Evolutionary conservation across 495 filamentous ascomycete genomes (phyloP).

Genomic region (Xylaria grammica): DNA sequence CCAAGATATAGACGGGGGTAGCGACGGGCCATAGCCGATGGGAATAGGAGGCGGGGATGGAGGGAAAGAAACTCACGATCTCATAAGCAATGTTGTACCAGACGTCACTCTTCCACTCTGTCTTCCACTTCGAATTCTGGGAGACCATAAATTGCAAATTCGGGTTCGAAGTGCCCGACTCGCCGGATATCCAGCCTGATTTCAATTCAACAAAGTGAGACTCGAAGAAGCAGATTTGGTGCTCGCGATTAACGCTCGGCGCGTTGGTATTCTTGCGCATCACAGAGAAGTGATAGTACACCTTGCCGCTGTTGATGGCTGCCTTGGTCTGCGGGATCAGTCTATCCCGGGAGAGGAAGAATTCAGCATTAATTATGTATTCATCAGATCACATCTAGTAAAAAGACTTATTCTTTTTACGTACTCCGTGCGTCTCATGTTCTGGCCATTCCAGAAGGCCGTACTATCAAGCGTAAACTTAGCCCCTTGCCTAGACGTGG

Average conservation of each 20-base stretch:
- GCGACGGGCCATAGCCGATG: background rate
- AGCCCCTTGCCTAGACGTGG: constrained; percentile 64
- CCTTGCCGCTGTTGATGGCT: constrained; percentile 63
- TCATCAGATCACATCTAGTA: too few species aligned
- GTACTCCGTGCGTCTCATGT: constrained; percentile 58
- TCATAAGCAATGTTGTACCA: constrained; percentile 78
- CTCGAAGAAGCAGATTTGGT: constrained; percentile 79
- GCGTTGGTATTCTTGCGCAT: constrained; percentile 63
- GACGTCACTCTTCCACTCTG: constrained; percentile 56
- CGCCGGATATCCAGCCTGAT: constrained; percentile 68
- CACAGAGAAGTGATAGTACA: constrained; percentile 75
- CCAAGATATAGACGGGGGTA: background rate
- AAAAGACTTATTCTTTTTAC: background rate
- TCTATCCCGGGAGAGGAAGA: background rate
- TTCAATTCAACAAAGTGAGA: constrained; percentile 80
- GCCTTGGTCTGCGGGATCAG: constrained; percentile 72
- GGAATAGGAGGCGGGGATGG: background rate
- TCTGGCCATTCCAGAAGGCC: constrained; percentile 64
- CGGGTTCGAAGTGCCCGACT: constrained; percentile 56
- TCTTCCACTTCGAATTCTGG: constrained; percentile 48
- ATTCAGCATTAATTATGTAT: background rate
- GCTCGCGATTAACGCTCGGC: constrained; percentile 65
- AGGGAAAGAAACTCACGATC: constrained; percentile 42
- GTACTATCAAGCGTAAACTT: constrained; percentile 72
- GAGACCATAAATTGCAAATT: constrained; percentile 54